Evolutionary conservation across 768 basidiomycete genomes (phyloP).

Genomic region (Pleurotus giganteus): DNA sequence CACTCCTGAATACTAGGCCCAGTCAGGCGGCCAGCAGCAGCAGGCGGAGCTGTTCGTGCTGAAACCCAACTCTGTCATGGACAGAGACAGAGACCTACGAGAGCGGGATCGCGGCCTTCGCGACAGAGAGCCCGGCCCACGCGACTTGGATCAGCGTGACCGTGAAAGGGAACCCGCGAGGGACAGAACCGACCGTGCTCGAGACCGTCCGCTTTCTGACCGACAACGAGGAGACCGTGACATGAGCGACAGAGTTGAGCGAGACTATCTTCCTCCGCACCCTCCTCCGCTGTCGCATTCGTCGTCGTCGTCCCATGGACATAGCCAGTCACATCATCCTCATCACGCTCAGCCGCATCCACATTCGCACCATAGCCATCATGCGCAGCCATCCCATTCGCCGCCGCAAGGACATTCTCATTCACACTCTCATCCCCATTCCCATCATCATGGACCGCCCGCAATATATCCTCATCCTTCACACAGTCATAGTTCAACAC

Average conservation of each 20-base stretch:
- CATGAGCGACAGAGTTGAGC: not conserved
- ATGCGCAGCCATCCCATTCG: constrained; percentile 2
- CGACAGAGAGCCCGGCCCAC: not conserved
- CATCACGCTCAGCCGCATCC: constrained; percentile 7
- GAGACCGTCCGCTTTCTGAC: not conserved
- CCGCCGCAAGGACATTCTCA: not conserved
- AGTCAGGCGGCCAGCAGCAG: not conserved
- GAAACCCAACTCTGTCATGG: constrained; percentile 6
- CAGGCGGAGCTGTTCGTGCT: constrained; percentile 14
- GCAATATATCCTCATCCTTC: not conserved
- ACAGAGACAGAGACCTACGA: not conserved
- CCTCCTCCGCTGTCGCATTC: not conserved
- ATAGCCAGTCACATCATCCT: constrained; percentile 20
- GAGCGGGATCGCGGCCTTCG: not conserved
- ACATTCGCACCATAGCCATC: not conserved
- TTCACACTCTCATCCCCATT: not conserved
- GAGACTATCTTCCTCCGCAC: not conserved
- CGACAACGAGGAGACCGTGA: not conserved
- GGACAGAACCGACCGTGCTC: not conserved
- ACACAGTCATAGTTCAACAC: not conserved
- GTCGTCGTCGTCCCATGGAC: not conserved
- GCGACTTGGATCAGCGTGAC: not conserved
- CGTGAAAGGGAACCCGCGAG: not conserved
- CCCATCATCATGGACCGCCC: not conserved
- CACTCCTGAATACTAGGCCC: constrained; percentile 5